These are phyloP conservation scores for Proliferodiscus dingleyae DNA, from an alignment of 2,329 filamentous ascomycete species.

Conservation along the genomic window DNA sequence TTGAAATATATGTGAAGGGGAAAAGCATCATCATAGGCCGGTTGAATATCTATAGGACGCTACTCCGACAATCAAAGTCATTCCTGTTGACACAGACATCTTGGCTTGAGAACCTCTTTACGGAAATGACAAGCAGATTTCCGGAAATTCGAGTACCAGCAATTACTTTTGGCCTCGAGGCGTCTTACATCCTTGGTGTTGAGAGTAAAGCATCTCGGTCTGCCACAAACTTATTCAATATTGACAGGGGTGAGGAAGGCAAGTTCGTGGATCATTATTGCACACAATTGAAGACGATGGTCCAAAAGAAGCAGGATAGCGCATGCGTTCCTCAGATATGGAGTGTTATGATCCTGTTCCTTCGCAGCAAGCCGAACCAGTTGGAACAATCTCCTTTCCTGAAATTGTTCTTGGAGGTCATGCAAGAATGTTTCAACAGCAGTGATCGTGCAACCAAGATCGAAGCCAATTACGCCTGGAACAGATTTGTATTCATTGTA, in stretches of 20 bases:
- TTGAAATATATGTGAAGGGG: conserved; percentile 70
- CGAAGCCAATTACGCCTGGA: conserved; percentile 82
- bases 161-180: conserved; percentile 67
- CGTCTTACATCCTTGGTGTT: conserved; percentile 63
- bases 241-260: conserved; percentile 29
- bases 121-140: conserved; percentile 72
- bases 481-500: conserved; percentile 72
- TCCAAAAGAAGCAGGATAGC: conserved; percentile 57
- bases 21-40: conserved; percentile 77
- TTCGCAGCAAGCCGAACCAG: conserved; percentile 57
- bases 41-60: conserved; percentile 70
- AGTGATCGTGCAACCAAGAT: conserved; percentile 64
- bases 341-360: conserved; percentile 74
- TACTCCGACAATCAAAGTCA: conserved; percentile 66
- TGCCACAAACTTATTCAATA: conserved; percentile 58
- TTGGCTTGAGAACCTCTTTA: conserved; percentile 80
- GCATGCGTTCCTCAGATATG: conserved; percentile 79
- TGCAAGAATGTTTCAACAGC: conserved; percentile 81
- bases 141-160: conserved; percentile 73
- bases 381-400: conserved; percentile 67
- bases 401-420: conserved; percentile 68
- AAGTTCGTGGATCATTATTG: conserved; percentile 68
- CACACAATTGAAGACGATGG: conserved; percentile 62
- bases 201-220: conserved; percentile 64
- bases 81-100: conserved; percentile 67